Percentiles rank a stretch among this genome's conserved stretches.
phyloP scores from a whole-genome alignment of 305 asterid genomes.

The Fraxinus baroniana region DNA sequence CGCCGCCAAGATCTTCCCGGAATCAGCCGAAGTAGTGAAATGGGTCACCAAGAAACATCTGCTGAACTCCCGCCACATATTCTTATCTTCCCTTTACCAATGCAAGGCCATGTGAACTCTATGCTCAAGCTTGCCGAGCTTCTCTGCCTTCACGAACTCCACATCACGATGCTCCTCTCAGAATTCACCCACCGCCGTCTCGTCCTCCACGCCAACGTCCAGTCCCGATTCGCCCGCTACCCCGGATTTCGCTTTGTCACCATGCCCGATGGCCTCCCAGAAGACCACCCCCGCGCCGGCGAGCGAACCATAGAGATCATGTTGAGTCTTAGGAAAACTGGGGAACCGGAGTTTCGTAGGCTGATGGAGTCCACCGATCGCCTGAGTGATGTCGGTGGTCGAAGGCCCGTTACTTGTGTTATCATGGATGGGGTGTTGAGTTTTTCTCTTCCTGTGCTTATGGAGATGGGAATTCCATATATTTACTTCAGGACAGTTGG shows the following conservation, averaged over 20 bases:
- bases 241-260: slow-evolving; percentile 46
- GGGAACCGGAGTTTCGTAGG: slow-evolving; percentile 32
- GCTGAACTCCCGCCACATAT: slow-evolving; percentile 48
- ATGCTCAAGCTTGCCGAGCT: slow-evolving; percentile 75
- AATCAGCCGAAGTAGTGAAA: not conserved
- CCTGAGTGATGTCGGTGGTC: slow-evolving; percentile 30
- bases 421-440: slow-evolving; percentile 51
- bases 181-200: slow-evolving; percentile 48
- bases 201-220: slow-evolving; percentile 42
- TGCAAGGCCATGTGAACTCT: slow-evolving; percentile 60
- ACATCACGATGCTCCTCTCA: slow-evolving; percentile 55
- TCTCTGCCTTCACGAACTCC: slow-evolving; percentile 46
- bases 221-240: slow-evolving; percentile 41
- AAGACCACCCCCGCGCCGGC: slow-evolving; percentile 60
- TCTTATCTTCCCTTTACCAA: slow-evolving; percentile 59
- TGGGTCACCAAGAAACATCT: slow-evolving; percentile 23
- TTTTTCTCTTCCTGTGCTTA: slow-evolving; percentile 48
- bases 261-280: slow-evolving; percentile 61
- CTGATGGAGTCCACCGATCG: slow-evolving; percentile 37
- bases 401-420: slow-evolving; percentile 43
- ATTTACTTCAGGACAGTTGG: slow-evolving; percentile 48
- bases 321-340: slow-evolving; percentile 30
- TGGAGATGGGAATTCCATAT: slow-evolving; percentile 51
- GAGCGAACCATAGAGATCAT: slow-evolving; percentile 46
- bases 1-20: not conserved